phyloP scores from a whole-genome alignment of 306 rosid genomes.

The Castanea crenata region DNA sequence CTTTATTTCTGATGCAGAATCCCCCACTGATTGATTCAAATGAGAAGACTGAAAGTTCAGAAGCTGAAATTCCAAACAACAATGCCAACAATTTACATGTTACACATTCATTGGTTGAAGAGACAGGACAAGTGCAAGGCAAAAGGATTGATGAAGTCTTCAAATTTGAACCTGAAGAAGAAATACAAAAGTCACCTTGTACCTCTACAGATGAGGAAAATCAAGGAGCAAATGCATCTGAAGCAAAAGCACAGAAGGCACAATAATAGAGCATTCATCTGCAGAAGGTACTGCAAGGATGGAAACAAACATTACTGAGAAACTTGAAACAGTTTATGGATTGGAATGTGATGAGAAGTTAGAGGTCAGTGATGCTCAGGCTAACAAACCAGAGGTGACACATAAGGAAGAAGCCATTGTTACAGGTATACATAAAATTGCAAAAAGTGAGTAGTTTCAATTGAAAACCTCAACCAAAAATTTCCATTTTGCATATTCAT shows the following conservation, averaged over 20 bases:
- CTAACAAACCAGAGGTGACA: slow-evolving; percentile 4
- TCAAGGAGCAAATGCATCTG: slow-evolving; percentile 19
- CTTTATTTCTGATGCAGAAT: slow-evolving; percentile 26
- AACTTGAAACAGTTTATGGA: slow-evolving; percentile 1
- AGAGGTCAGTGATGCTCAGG: slow-evolving; percentile 1
- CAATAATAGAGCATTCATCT: not conserved
- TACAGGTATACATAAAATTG: not conserved
- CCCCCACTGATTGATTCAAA: slow-evolving; percentile 9
- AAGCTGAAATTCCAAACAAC: slow-evolving; percentile 5
- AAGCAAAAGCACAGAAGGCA: slow-evolving; percentile 11
- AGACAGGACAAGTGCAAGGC: slow-evolving; percentile 12
- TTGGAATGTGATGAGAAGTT: slow-evolving; percentile 1
- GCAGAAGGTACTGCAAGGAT: slow-evolving; percentile 9
- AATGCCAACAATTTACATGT: slow-evolving; percentile 11
- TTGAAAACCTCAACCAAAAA: not conserved
- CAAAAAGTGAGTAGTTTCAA: slow-evolving; percentile 6
- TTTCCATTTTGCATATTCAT: not conserved
- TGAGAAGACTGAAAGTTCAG: slow-evolving; percentile 20
- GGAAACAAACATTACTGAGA: slow-evolving; percentile 15
- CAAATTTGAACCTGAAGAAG: slow-evolving; percentile 12
- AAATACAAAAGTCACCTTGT: slow-evolving; percentile 7
- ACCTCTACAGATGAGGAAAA: not conserved
- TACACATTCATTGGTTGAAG: slow-evolving; percentile 19
- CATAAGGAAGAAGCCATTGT: not conserved
- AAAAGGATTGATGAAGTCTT: slow-evolving; percentile 12